A percentile compares a stretch with the other conserved stretches of the same genome.
These are phyloP conservation scores for Barnettozyma californica DNA, from an alignment of 805 yeast species.

Conservation along the genomic window DNA sequence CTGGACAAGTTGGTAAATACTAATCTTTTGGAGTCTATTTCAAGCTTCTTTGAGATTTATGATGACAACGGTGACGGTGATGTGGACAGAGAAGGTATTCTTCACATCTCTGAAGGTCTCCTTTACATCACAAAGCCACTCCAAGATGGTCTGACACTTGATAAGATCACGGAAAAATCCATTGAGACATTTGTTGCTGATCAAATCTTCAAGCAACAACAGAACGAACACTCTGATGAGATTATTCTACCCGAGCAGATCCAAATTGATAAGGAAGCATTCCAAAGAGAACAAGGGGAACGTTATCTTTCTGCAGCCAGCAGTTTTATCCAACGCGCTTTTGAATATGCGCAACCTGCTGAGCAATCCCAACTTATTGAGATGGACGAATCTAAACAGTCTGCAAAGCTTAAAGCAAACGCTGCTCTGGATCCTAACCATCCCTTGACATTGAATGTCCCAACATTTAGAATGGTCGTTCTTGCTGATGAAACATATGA, in stretches of 20 bases:
- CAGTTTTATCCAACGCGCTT: slow-evolving; percentile 77
- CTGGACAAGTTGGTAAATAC: slow-evolving; percentile 61
- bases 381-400: slow-evolving; percentile 30
- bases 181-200: slow-evolving; percentile 68
- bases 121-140: slow-evolving; percentile 79
- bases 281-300: slow-evolving; percentile 62
- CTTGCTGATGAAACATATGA: slow-evolving; percentile 93
- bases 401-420: slow-evolving; percentile 45
- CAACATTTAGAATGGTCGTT: slow-evolving; percentile 92
- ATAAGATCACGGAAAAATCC: slow-evolving; percentile 53
- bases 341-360: slow-evolving; percentile 80
- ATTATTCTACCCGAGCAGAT: slow-evolving; percentile 54
- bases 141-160: slow-evolving; percentile 67
- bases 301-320: slow-evolving; percentile 85
- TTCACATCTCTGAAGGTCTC: slow-evolving; percentile 83
- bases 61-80: slow-evolving; percentile 54
- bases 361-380: slow-evolving; percentile 43
- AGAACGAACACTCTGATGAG: slow-evolving; percentile 30
- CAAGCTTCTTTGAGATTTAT: slow-evolving; percentile 74
- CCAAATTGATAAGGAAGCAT: slow-evolving; percentile 55
- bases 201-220: slow-evolving; percentile 37
- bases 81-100: slow-evolving; percentile 72
- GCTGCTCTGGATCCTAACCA: slow-evolving; percentile 78
- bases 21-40: slow-evolving; percentile 73
- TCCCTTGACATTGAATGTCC: slow-evolving; percentile 68